These are phyloP conservation scores for Mortierella sp. DNA, from an alignment of 371 early-diverging fungal genomes.

Conservation along the genomic window DNA sequence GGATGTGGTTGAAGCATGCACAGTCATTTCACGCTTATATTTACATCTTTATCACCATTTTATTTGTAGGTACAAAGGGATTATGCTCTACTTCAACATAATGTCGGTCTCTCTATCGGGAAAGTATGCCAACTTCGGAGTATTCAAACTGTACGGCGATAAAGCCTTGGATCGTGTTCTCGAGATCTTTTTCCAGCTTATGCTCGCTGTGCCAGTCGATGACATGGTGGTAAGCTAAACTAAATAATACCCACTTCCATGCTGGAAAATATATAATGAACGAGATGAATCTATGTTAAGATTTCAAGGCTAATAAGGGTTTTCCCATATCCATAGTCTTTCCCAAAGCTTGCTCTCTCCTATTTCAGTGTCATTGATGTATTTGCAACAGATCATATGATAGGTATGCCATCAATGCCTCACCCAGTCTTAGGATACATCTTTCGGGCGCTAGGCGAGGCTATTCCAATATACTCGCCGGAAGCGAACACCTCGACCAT, in stretches of 20 bases:
- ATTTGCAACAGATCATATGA: constrained; percentile 75
- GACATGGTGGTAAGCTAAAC: constrained; percentile 76
- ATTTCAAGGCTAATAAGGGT: background rate
- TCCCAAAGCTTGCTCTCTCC: constrained; percentile 72
- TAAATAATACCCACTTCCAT: no score
- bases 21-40: background rate
- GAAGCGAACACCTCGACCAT: constrained; percentile 71
- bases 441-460: constrained; percentile 73
- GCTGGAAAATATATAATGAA: no score
- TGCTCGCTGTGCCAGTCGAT: constrained; percentile 76
- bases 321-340: constrained; percentile 58
- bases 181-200: constrained; percentile 75
- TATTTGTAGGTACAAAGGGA: constrained; percentile 79
- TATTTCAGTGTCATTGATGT: constrained; percentile 75
- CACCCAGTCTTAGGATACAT: constrained; percentile 69
- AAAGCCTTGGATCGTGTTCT: constrained; percentile 83
- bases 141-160: constrained; percentile 93
- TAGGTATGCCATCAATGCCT: constrained; percentile 66
- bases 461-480: constrained; percentile 58
- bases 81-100: constrained; percentile 81
- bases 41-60: background rate
- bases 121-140: constrained; percentile 91
- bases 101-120: constrained; percentile 80
- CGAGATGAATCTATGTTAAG: background rate
- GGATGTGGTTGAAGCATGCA: background rate